phyloP scores from a whole-genome alignment of 129 eudicot species.

The Apium graveolens region DNA sequence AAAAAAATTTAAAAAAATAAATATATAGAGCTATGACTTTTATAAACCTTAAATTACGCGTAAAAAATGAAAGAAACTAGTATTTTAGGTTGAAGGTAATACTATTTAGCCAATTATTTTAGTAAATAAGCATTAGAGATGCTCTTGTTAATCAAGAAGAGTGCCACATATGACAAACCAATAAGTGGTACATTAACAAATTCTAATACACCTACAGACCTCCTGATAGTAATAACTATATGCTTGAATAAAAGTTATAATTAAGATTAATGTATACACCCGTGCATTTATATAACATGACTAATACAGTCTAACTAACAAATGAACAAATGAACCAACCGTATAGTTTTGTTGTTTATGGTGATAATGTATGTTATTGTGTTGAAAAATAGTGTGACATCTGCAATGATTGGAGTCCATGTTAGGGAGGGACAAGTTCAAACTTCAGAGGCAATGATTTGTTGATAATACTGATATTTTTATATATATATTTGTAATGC shows the following conservation, averaged over 20 bases:
- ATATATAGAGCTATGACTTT: no score
- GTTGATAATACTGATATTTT: no score
- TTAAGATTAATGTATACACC: not conserved
- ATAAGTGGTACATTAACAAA: not conserved
- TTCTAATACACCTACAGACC: not conserved
- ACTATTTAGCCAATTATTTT: no score
- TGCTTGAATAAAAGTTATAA: not conserved
- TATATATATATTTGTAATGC: no score
- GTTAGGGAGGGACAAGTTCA: not conserved
- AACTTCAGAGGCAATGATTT: no score
- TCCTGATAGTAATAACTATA: not conserved
- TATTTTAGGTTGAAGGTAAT: no score
- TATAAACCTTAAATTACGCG: no score
- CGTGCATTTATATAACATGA: constrained; percentile 11
- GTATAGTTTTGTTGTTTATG: not conserved
- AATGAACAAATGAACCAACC: not conserved
- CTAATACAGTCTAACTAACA: constrained; percentile 1
- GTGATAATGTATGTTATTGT: constrained; percentile 2
- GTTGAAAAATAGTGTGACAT: constrained; percentile 21
- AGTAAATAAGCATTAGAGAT: no score
- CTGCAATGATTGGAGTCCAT: constrained; percentile 24
- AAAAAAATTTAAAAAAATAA: no score
- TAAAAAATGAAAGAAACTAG: no score
- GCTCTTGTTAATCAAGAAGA: constrained; percentile 2
- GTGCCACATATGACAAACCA: not conserved